Base-by-base conservation (phyloP, 345 rosid species). In the Eucalyptus brandiana region DNA sequence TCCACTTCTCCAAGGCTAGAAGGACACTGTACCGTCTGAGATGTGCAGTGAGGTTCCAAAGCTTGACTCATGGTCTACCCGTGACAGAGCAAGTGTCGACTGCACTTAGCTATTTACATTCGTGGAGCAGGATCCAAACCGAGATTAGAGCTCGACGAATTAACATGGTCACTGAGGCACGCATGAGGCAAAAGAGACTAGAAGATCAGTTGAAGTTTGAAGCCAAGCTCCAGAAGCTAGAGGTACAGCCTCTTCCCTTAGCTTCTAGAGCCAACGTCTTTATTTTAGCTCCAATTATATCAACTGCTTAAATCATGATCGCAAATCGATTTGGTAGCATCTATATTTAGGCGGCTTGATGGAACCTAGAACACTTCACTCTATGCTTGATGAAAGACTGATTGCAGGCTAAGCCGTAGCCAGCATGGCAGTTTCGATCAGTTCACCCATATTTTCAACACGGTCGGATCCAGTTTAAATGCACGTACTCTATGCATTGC, bases 171-270 rank as follows among this genome's bases (percentile, higher is more conserved):
- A 92, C 94, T 32, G 93, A 96, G 93, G 96, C 96, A 58, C 91
- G 97, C 86, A 91, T 95, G 80, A 92, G 91, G 90, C 97, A 94
- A 83, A 96, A 93, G 94, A 95, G 93, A 87, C 21, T 94, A 45
- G 96, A 96, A 92, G 95, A 94, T 87, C 96, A 95, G 93, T 80
- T 96, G 91, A 97, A 95, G 89, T 94, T 97, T 4, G 98, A 95
- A 91, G 93, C 97, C 80, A 96, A 95, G 90, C 96, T 95, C 76
- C 95, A 94, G 2, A 95, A 94, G 53, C 87, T 97, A 30, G 97
- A 96, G 96, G 96, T 94, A 93, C 32, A 51, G 67, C 32, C 13
- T 28, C 87, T n/a, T 24, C 44, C 48, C 4, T 37, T 86, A 62
- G 87, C 91, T 56, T 65, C 53, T 45, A 76, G 87, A 34, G 40